Conservation (phyloP, 2,329 filamentous ascomycete genomes). For the Aspergillus sp. region DNA sequence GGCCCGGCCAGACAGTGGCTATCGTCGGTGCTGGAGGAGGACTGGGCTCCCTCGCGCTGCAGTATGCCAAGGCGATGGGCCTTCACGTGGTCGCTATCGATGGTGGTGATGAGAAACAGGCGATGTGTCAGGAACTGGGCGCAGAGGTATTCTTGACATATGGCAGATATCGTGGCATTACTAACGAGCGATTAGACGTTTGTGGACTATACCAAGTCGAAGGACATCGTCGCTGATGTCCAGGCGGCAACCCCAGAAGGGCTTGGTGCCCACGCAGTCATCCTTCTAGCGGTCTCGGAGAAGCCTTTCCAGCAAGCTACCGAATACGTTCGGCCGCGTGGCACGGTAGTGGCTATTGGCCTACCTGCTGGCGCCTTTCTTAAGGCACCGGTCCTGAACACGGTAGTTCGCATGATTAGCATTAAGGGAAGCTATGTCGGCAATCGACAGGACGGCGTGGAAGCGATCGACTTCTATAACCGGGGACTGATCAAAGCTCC, state of each 20-base stretch:
- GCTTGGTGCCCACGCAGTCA: slow-evolving; percentile 73
- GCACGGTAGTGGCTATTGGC: slow-evolving; percentile 78
- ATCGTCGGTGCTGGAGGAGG: slow-evolving; percentile 82
- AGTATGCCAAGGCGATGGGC: slow-evolving; percentile 90
- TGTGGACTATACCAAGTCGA: slow-evolving; percentile 74
- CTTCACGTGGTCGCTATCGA: slow-evolving; percentile 73
- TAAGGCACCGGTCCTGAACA: slow-evolving; percentile 76
- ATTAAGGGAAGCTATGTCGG: slow-evolving; percentile 92
- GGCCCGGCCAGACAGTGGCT: slow-evolving; percentile 67
- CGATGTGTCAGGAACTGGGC: slow-evolving; percentile 58
- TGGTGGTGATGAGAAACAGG: slow-evolving; percentile 68
- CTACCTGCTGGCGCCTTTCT: slow-evolving; percentile 71
- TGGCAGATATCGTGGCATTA: no score
- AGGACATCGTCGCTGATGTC: slow-evolving; percentile 73
- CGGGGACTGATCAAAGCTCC: slow-evolving; percentile 62
- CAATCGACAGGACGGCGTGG: slow-evolving; percentile 74
- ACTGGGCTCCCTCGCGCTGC: slow-evolving; percentile 67
- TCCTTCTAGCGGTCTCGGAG: slow-evolving; percentile 77
- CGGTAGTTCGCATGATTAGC: slow-evolving; percentile 76
- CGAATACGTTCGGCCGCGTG: slow-evolving; percentile 71
- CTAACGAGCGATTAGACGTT: slow-evolving; percentile 18
- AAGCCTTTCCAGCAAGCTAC: slow-evolving; percentile 91
- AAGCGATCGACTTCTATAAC: slow-evolving; percentile 82
- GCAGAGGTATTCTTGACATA: slow-evolving; percentile 43
- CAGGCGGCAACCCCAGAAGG: slow-evolving; percentile 70